Conservation (phyloP, 169 alveolate genomes). For the Plasmodium gaboni region DNA sequence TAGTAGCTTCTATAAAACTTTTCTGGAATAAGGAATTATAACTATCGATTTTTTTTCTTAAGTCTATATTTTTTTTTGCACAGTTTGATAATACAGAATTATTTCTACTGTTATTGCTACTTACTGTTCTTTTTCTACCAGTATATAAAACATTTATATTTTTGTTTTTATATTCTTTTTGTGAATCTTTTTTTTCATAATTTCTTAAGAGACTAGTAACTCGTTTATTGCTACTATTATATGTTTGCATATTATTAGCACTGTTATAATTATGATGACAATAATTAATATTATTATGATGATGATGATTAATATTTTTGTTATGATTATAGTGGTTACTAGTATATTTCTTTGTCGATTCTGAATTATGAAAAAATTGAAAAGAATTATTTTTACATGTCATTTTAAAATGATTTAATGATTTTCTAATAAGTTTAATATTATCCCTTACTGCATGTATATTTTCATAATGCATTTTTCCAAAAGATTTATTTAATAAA, state of each 20-base stretch:
- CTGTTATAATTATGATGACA: too few species aligned
- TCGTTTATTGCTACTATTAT: conserved; percentile 8
- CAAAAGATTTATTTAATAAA: conserved; percentile 51
- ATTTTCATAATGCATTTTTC: conserved; percentile 73
- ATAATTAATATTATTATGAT: neutral
- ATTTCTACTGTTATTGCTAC: conserved; percentile 19
- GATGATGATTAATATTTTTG: neutral
- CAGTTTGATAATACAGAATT: conserved; percentile 20
- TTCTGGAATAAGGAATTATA: conserved; percentile 3
- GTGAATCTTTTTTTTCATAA: neutral
- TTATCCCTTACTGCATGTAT: conserved; percentile 56
- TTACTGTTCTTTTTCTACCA: conserved; percentile 20
- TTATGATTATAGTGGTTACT: neutral
- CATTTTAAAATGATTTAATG: conserved; percentile 45
- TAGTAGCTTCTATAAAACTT: neutral
- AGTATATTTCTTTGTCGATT: neutral
- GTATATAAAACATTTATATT: neutral
- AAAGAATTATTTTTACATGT: conserved; percentile 18
- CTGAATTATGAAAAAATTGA: conserved; percentile 7
- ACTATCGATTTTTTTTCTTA: conserved; percentile 34
- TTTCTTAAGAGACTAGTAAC: conserved; percentile 20
- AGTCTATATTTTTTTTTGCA: conserved; percentile 13
- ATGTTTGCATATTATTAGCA: neutral
- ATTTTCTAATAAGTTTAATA: conserved; percentile 42
- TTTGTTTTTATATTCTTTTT: neutral